Percentiles rank a stretch among this genome's conserved stretches.
phyloP scores from a whole-genome alignment of 1,139 yeast genomes.

The Yamadazyma diospyri region DNA sequence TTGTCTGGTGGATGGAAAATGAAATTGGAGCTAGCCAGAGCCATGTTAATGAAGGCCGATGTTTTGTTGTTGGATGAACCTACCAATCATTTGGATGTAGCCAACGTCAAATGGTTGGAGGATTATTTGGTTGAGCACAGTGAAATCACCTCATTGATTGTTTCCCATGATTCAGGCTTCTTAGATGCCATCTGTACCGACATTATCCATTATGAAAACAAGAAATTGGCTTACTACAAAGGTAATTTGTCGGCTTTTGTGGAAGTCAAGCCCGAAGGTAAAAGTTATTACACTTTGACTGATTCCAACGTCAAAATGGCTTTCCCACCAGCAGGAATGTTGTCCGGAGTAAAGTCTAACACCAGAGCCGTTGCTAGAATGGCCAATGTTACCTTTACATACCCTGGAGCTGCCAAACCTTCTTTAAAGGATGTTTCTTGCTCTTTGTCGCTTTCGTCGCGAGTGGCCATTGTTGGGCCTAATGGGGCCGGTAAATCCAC shows the following conservation, averaged over 20 bases:
- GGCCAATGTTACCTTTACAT: conserved; percentile 79
- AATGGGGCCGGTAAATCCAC: conserved; percentile 99
- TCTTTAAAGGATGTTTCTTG: conserved; percentile 78
- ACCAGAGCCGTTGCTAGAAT: conserved; percentile 95
- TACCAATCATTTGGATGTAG: conserved; percentile 95
- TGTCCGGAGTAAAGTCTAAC: conserved; percentile 92
- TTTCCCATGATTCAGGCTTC: conserved; percentile 97
- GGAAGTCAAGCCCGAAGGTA: conserved; percentile 90
- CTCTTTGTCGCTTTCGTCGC: conserved; percentile 84
- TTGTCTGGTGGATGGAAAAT: conserved; percentile 99
- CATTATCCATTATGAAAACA: conserved; percentile 93
- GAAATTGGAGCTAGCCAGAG: conserved; percentile 97
- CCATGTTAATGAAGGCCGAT: conserved; percentile 97
- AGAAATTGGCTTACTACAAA: conserved; percentile 90
- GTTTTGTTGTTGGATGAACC: conserved; percentile 95
- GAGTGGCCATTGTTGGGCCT: conserved; percentile 96
- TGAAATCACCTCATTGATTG: conserved; percentile 89
- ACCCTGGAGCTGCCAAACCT: conserved; percentile 87
- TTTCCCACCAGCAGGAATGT: conserved; percentile 96
- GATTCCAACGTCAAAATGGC: conserved; percentile 95
- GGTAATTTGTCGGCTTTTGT: conserved; percentile 95
- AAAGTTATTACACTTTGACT: conserved; percentile 91
- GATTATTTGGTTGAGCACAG: conserved; percentile 78
- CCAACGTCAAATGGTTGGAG: conserved; percentile 90
- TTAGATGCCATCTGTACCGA: conserved; percentile 95